These are phyloP conservation scores for Syncephalastrum monosporum DNA, from an alignment of 371 early-diverging fungal genomes.

Conservation along the genomic window DNA sequence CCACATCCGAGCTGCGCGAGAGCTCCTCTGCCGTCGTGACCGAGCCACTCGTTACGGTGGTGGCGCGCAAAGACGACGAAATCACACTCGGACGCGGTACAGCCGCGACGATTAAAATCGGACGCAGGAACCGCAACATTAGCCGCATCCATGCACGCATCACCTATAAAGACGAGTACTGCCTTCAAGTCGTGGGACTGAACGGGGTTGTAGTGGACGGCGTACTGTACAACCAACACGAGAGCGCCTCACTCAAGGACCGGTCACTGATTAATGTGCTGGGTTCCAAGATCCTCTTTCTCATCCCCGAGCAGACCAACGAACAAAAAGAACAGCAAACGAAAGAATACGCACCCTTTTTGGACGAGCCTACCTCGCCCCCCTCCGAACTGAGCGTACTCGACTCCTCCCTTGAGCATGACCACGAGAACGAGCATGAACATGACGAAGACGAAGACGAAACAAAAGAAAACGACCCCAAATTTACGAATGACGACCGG, in stretches of 20 bases:
- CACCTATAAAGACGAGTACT: slow-evolving; percentile 43
- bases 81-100: slow-evolving; percentile 60
- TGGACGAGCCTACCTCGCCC: slow-evolving; percentile 1
- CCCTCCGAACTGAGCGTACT: slow-evolving; percentile 9
- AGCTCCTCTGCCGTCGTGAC: slow-evolving; percentile 2
- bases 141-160: slow-evolving; percentile 61
- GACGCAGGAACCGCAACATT: slow-evolving; percentile 57
- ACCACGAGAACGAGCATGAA: too few species aligned
- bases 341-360: neutral
- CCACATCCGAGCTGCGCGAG: slow-evolving; percentile 19
- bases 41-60: slow-evolving; percentile 23
- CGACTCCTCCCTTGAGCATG: neutral
- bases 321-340: neutral
- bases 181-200: slow-evolving; percentile 54
- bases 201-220: slow-evolving; percentile 51
- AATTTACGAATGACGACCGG: neutral
- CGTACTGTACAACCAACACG: slow-evolving; percentile 32
- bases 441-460: too few species aligned
- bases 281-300: slow-evolving; percentile 20
- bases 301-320: slow-evolving; percentile 7
- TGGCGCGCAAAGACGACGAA: slow-evolving; percentile 40
- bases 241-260: slow-evolving; percentile 25
- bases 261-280: slow-evolving; percentile 40
- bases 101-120: slow-evolving; percentile 55
- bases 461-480: too few species aligned